Evolutionary conservation across 2,329 filamentous ascomycete species (phyloP), one percentile per base, ranked within the genome.

Genomic region (Bimuria novae-zelandiae): DNA sequence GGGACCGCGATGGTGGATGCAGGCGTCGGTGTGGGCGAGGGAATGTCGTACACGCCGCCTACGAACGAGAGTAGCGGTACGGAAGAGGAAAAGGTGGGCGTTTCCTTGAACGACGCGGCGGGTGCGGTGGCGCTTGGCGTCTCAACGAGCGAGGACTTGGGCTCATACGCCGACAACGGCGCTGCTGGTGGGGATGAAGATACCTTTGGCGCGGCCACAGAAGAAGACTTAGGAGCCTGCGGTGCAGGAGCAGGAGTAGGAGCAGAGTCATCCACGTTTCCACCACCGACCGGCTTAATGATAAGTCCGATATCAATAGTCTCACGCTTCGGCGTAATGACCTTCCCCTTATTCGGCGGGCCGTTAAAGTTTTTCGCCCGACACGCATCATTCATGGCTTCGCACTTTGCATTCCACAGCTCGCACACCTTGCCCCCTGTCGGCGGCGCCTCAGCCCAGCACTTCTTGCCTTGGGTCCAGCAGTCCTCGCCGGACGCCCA

Each of bases 381-480:
- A 69, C 79, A 82, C 22, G 65, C 60, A 12, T 70, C 65, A 33
- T 77, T 67, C 55, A 81, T 72, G 17, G 51, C 68, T 37, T 71
- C 69, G 74, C 89, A 91, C 74, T 87, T 87, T 11, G 72, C 67
- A 64, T 84, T 80, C 84, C 84, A 90, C 29, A 81, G 73, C 42
- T 79, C 71, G 73, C 89, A 92, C 59, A 82, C 82, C 1, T 71
- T 73, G 56, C 75, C 73, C 1, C 88, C 88, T 1, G 84, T 85
- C 1, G 86, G 82, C 11, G 82, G 82, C 2, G 83, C 79, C 5
- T 73, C 70, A 39, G 77, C 69, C 73, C 82, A 90, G 77, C 89
- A 91, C n/a, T 60, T 66, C 2, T 80, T 71, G 25, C 75, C 73
- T 74, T 90, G 86, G 22, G 71, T 67, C 77, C 80, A 90, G 78